phyloP scores from a whole-genome alignment of 306 rosid species.

The Purshia tridentata region DNA sequence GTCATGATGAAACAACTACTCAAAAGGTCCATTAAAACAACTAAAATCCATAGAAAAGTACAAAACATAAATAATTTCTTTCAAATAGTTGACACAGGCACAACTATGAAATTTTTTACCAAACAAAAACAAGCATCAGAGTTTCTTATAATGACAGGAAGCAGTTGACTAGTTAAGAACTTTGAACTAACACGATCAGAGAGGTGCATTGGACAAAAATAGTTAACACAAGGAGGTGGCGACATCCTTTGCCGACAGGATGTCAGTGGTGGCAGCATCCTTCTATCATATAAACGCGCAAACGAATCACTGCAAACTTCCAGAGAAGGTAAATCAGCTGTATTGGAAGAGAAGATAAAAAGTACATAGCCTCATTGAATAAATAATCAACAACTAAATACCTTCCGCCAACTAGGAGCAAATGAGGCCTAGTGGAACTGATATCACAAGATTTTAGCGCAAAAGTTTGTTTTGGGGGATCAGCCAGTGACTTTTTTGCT shows the following conservation, averaged over 20 bases:
- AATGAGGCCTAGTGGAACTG: slow-evolving; percentile 85
- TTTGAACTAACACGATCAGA: slow-evolving; percentile 77
- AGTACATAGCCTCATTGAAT: slow-evolving; percentile 12
- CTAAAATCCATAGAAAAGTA: neutral
- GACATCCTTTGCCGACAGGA: slow-evolving; percentile 69
- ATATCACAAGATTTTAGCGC: slow-evolving; percentile 89
- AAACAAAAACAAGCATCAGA: neutral
- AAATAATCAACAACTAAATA: slow-evolving; percentile 35
- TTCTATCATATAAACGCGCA: slow-evolving; percentile 95
- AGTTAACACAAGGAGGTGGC: slow-evolving; percentile 92
- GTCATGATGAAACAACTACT: neutral
- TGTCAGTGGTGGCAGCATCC: slow-evolving; percentile 86
- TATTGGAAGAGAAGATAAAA: slow-evolving; percentile 13
- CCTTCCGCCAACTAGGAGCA: slow-evolving; percentile 99
- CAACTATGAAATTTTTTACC: neutral
- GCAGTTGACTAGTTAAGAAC: slow-evolving; percentile 16
- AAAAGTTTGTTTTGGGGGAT: slow-evolving; percentile 84
- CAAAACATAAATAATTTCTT: neutral
- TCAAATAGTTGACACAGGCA: slow-evolving; percentile 1
- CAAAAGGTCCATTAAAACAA: neutral
- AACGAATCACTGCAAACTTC: slow-evolving; percentile 80
- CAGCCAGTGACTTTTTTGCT: slow-evolving; percentile 86
- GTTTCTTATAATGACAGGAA: neutral
- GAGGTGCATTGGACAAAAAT: slow-evolving; percentile 98
- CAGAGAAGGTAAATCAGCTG: slow-evolving; percentile 26